Conservation (phyloP, 2,329 filamentous ascomycete species). For the Aureobasidium sp. region DNA sequence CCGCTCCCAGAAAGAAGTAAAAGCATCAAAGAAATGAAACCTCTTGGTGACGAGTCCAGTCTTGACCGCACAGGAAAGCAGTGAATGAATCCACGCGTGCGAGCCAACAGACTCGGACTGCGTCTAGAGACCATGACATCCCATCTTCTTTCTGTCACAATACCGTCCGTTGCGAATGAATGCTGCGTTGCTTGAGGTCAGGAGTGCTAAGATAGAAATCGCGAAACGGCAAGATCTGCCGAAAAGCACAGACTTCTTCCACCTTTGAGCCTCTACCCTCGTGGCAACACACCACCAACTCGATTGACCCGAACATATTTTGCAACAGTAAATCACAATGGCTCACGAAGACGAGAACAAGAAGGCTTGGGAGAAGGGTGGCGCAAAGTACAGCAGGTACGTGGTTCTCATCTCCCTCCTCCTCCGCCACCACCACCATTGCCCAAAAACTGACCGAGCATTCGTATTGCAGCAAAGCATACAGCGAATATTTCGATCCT, state of each 20-base stretch:
- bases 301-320: background rate
- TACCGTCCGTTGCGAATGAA: background rate
- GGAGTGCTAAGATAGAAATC: background rate
- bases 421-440: background rate
- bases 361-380: constrained; percentile 27
- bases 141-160: background rate
- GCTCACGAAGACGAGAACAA: constrained; percentile 14
- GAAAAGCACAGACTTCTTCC: constrained; percentile 1
- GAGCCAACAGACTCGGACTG: background rate
- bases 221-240: background rate
- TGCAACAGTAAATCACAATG: background rate
- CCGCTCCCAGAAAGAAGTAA: constrained; percentile 13
- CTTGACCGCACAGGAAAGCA: background rate
- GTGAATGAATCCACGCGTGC: background rate
- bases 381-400: constrained; percentile 31
- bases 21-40: background rate
- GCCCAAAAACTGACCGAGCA: background rate
- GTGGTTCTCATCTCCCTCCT: background rate
- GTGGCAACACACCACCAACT: background rate
- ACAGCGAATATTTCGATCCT: constrained; percentile 88
- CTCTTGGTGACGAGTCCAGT: background rate
- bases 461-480: constrained; percentile 57
- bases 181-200: background rate
- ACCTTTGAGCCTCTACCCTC: background rate
- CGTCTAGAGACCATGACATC: background rate